These are phyloP conservation scores for Ensete ventricosum DNA, from an alignment of 176 grass and related monocot species.

Conservation along the genomic window DNA sequence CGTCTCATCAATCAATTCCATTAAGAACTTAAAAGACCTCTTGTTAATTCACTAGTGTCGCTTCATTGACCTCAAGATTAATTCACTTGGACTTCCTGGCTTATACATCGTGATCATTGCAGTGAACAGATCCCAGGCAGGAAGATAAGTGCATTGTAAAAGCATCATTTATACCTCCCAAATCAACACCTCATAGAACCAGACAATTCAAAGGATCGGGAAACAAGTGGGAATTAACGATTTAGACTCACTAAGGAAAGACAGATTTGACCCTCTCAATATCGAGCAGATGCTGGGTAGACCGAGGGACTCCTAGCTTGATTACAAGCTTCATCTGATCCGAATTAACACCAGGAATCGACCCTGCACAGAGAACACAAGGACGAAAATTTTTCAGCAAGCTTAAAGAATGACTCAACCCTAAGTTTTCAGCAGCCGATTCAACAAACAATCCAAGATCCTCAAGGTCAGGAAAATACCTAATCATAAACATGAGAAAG, in stretches of 20 bases:
- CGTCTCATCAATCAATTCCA: too few relatives aligned
- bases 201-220: background rate
- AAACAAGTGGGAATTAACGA: slow-evolving; percentile 6
- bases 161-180: too few relatives aligned
- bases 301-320: slow-evolving; percentile 66
- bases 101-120: too few relatives aligned
- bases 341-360: slow-evolving; percentile 83
- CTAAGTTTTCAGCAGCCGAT: background rate
- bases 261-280: slow-evolving; percentile 63
- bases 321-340: slow-evolving; percentile 98
- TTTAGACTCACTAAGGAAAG: slow-evolving; percentile 72
- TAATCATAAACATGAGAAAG: background rate
- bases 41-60: too few relatives aligned
- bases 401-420: too few relatives aligned
- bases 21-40: too few relatives aligned
- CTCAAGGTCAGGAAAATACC: background rate
- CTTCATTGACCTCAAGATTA: too few relatives aligned
- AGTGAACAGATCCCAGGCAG: too few relatives aligned
- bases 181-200: too few relatives aligned
- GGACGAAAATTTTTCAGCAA: too few relatives aligned
- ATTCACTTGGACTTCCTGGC: too few relatives aligned
- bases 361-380: slow-evolving; percentile 27
- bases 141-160: too few relatives aligned
- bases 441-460: background rate
- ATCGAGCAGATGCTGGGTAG: slow-evolving; percentile 71